These are phyloP conservation scores for Sporisorium iseilematis-ciliati DNA, from an alignment of 1,284 basidiomycete species.

Conservation along the genomic window DNA sequence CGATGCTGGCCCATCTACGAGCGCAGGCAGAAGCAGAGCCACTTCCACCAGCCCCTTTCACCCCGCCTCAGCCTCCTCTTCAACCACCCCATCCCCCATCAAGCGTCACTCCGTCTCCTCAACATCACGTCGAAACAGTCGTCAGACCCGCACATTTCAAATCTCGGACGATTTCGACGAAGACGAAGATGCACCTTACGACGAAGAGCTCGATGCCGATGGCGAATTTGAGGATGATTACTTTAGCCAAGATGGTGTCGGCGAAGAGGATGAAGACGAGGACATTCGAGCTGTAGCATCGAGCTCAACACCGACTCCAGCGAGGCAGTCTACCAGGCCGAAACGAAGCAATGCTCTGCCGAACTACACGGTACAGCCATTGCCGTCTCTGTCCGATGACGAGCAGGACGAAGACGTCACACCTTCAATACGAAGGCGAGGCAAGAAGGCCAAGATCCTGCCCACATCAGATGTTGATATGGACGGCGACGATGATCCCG, in stretches of 20 bases:
- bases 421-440: constrained; percentile 26
- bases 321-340: constrained; percentile 18
- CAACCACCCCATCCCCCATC: constrained; percentile 15
- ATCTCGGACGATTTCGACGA: constrained; percentile 21
- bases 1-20: background rate
- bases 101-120: constrained; percentile 12
- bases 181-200: constrained; percentile 26
- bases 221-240: constrained; percentile 35
- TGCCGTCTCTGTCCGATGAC: constrained; percentile 23
- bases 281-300: background rate
- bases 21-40: constrained; percentile 5
- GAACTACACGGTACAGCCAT: constrained; percentile 18
- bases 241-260: constrained; percentile 16
- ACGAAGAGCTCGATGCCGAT: constrained; percentile 36
- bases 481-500: background rate
- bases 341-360: constrained; percentile 21
- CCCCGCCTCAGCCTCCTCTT: constrained; percentile 11
- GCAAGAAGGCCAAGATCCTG: constrained; percentile 4
- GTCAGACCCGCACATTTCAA: constrained; percentile 26
- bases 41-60: constrained; percentile 11
- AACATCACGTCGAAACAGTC: constrained; percentile 18
- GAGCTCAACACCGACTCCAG: constrained; percentile 6
- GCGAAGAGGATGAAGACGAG: constrained; percentile 9
- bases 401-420: constrained; percentile 28
- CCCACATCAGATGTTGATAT: constrained; percentile 19